Conservation (phyloP, 225 moss, liverwort and hornwort genomes). For the Marchantia paleacea region DNA sequence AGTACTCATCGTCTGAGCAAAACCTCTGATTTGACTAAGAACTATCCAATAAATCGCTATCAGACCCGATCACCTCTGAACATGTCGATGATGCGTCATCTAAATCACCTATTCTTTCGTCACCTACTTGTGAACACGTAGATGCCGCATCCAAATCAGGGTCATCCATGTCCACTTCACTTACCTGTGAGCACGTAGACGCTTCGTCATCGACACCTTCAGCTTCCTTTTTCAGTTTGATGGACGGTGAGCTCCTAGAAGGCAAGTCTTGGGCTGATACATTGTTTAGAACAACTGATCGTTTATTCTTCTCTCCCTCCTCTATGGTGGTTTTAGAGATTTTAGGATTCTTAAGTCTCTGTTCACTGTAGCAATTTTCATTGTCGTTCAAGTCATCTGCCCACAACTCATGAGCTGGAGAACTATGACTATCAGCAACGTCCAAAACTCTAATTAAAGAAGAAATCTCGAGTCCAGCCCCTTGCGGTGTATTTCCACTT, state of each 20-base stretch:
- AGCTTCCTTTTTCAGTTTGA: not conserved
- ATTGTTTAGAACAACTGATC: not conserved
- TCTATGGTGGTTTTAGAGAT: not conserved
- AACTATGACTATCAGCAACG: not conserved
- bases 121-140: constrained; percentile 12
- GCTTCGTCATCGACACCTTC: constrained; percentile 9
- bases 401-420: not conserved
- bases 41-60: not conserved
- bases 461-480: not conserved
- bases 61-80: not conserved
- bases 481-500: not conserved
- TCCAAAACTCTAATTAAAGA: too few relatives aligned
- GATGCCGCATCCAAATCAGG: constrained; percentile 7
- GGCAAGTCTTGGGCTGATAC: not conserved
- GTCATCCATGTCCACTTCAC: constrained; percentile 12
- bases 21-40: too few relatives aligned
- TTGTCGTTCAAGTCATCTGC: not conserved
- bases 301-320: not conserved
- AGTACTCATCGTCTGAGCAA: too few relatives aligned
- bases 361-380: too few relatives aligned
- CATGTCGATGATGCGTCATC: constrained; percentile 17
- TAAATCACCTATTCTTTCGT: not conserved
- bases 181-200: constrained; percentile 12
- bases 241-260: not conserved
- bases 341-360: not conserved